A percentile compares a stretch with the other conserved stretches of the same genome.
phyloP scores from a whole-genome alignment of 345 rosid genomes.

The Acer negundo region DNA sequence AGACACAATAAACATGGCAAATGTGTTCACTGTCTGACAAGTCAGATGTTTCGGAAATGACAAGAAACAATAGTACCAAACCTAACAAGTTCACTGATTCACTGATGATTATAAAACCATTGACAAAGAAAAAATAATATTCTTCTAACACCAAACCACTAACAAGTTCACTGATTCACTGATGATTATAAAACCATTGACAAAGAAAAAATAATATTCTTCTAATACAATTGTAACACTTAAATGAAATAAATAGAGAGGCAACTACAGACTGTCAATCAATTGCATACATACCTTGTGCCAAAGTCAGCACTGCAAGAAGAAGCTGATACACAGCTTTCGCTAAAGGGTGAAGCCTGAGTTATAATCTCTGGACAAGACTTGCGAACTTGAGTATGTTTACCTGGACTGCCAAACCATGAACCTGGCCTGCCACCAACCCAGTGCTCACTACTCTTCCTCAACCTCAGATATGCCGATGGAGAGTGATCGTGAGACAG shows the following conservation, averaged over 20 bases:
- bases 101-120: slow-evolving; percentile 1
- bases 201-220: neutral
- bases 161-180: neutral
- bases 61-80: neutral
- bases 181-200: slow-evolving; percentile 1
- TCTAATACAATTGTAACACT: neutral
- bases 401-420: slow-evolving; percentile 38
- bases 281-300: slow-evolving; percentile 43
- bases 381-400: slow-evolving; percentile 38
- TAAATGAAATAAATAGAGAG: slow-evolving; percentile 5
- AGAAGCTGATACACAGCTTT: slow-evolving; percentile 36
- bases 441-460: slow-evolving; percentile 50
- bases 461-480: slow-evolving; percentile 36
- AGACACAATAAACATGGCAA: neutral
- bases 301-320: no score
- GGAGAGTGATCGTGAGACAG: slow-evolving; percentile 54
- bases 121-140: neutral
- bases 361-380: slow-evolving; percentile 55
- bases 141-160: no score
- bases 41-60: neutral
- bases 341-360: slow-evolving; percentile 37
- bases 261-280: neutral
- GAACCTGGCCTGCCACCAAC: slow-evolving; percentile 42
- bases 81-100: neutral
- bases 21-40: neutral